phyloP scores from a whole-genome alignment of 208 protist genomes.

The Trypanosoma lewisi region DNA sequence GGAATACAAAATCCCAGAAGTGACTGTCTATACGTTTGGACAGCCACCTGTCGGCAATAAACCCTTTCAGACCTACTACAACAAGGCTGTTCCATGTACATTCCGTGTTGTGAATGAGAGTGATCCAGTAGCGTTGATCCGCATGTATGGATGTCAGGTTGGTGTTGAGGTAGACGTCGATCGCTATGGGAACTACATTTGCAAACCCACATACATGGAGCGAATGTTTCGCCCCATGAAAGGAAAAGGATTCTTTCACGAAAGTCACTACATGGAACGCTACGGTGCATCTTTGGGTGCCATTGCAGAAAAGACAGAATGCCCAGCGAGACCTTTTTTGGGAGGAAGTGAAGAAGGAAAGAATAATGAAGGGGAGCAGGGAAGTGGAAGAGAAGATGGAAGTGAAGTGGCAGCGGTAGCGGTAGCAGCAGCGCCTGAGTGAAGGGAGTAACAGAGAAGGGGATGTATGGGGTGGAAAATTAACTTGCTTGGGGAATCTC shows the following conservation, averaged over 20 bases:
- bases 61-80: conserved; percentile 66
- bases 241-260: conserved; percentile 54
- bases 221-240: conserved; percentile 72
- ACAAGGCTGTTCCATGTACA: conserved; percentile 75
- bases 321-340: conserved; percentile 32
- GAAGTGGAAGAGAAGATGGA: not conserved
- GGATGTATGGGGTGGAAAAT: not conserved
- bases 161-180: conserved; percentile 88
- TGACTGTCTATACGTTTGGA: conserved; percentile 90
- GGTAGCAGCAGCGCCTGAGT: too few species aligned
- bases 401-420: conserved; percentile 1
- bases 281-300: conserved; percentile 73
- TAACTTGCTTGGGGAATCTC: too few species aligned
- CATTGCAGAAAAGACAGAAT: conserved; percentile 45
- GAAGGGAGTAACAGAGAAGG: not conserved
- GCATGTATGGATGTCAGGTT: conserved; percentile 72
- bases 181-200: conserved; percentile 88
- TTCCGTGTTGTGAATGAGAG: conserved; percentile 91
- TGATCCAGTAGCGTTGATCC: conserved; percentile 70
- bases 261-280: conserved; percentile 72
- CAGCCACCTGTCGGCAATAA: conserved; percentile 84
- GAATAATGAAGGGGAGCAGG: not conserved
- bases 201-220: conserved; percentile 88
- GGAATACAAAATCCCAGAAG: conserved; percentile 66
- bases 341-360: conserved; percentile 18